These are phyloP conservation scores for Nymphaea thermarum DNA, from an alignment of 164 flowering plant genomes.

Conservation along the genomic window DNA sequence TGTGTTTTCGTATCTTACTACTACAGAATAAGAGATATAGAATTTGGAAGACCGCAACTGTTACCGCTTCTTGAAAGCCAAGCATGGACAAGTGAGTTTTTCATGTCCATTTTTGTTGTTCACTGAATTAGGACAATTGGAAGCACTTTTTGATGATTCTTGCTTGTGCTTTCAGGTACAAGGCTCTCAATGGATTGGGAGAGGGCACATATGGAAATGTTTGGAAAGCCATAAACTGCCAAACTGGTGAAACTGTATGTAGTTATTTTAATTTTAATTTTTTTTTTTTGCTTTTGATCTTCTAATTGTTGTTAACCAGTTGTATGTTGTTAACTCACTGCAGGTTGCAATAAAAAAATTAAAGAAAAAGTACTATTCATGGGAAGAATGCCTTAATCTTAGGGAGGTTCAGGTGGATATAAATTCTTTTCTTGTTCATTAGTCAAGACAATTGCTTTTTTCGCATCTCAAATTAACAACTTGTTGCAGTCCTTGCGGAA, in stretches of 20 bases:
- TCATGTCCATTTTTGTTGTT: neutral
- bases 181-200: constrained; percentile 90
- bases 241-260: constrained; percentile 90
- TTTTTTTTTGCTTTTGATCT: too few relatives aligned
- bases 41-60: constrained; percentile 1
- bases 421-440: neutral
- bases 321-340: neutral
- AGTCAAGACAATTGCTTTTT: neutral
- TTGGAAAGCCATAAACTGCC: constrained; percentile 87
- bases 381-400: constrained; percentile 96
- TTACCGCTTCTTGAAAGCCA: constrained; percentile 1
- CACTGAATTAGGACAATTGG: too few relatives aligned
- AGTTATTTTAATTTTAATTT: neutral
- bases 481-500: constrained; percentile 64
- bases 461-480: neutral
- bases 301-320: too few relatives aligned
- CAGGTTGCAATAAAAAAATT: constrained; percentile 96
- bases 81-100: constrained; percentile 73
- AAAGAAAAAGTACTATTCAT: constrained; percentile 89
- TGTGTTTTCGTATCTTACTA: neutral
- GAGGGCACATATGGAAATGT: constrained; percentile 97
- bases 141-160: neutral
- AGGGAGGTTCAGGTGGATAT: constrained; percentile 88
- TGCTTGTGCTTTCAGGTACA: constrained; percentile 39
- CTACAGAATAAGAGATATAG: neutral